These are phyloP conservation scores for Debaryomycetaceae sp. DNA, from an alignment of 1,139 yeast species.

Conservation along the genomic window DNA sequence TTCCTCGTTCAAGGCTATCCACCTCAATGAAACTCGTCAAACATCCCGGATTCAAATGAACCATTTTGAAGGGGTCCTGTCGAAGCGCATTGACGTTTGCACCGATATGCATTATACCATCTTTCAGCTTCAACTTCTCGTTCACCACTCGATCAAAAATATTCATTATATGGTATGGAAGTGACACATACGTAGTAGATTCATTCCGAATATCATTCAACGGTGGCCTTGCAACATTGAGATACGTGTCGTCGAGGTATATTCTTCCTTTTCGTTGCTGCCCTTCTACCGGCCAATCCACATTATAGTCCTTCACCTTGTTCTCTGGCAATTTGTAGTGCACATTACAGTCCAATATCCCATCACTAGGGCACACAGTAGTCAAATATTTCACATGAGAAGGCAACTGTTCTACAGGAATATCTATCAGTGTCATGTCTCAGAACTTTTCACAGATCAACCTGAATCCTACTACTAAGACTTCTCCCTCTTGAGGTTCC, in stretches of 20 bases:
- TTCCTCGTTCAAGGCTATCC: constrained; percentile 5
- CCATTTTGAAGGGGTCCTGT: constrained; percentile 51
- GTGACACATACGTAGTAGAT: constrained; percentile 41
- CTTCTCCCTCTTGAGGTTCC: neutral
- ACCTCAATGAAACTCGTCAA: constrained; percentile 26
- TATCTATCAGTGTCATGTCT: constrained; percentile 8
- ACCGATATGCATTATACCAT: constrained; percentile 52
- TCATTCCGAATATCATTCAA: constrained; percentile 26
- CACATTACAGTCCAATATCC: constrained; percentile 31
- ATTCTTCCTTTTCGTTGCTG: constrained; percentile 9
- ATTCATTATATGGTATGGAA: constrained; percentile 39
- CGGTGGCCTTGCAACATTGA: constrained; percentile 41
- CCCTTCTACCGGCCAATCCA: constrained; percentile 33
- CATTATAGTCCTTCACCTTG: constrained; percentile 3
- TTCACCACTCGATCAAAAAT: constrained; percentile 27
- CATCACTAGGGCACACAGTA: constrained; percentile 40
- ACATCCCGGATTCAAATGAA: constrained; percentile 57
- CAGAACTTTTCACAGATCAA: neutral
- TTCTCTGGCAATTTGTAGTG: constrained; percentile 22
- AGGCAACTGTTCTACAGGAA: constrained; percentile 16
- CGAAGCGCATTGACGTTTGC: constrained; percentile 52
- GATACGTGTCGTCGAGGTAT: constrained; percentile 24
- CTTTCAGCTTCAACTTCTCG: constrained; percentile 31
- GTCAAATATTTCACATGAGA: constrained; percentile 29
- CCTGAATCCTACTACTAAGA: too few relatives aligned